Conservation (phyloP, 768 basidiomycete genomes). For the Dendrothele bispora region DNA sequence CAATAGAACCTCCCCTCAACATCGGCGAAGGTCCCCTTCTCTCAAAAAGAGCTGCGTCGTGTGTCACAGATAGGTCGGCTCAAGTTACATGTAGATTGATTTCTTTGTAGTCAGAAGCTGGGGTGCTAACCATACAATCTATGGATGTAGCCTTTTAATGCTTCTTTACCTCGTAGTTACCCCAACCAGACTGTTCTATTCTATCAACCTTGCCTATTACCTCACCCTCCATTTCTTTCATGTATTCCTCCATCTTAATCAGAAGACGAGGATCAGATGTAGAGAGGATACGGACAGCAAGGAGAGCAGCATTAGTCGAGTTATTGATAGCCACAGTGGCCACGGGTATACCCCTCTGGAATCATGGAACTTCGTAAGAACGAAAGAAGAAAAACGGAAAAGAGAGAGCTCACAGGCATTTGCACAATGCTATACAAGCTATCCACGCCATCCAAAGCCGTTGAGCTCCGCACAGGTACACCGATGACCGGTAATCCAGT, state of each 20-base stretch:
- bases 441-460: constrained; percentile 96
- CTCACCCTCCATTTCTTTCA: constrained; percentile 67
- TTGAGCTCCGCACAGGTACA: constrained; percentile 85
- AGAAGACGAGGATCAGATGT: constrained; percentile 68
- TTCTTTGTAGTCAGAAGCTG: no score
- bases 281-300: constrained; percentile 89
- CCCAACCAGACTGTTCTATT: constrained; percentile 83
- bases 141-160: no score
- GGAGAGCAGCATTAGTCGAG: constrained; percentile 87
- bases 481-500: constrained; percentile 91
- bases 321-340: constrained; percentile 98
- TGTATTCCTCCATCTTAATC: constrained; percentile 70
- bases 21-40: no score
- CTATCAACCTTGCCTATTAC: constrained; percentile 76
- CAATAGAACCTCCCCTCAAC: no score
- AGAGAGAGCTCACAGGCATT: constrained; percentile 81
- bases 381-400: constrained; percentile 4
- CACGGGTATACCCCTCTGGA: constrained; percentile 94
- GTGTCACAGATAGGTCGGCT: no score
- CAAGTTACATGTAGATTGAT: no score
- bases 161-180: constrained; percentile 55
- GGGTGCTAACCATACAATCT: no score
- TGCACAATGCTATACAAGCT: constrained; percentile 97
- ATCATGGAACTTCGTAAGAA: constrained; percentile 4
- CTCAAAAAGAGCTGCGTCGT: no score